Evolutionary conservation across 495 filamentous ascomycete genomes (phyloP).

Genomic region (Sphaerosporella brunnea): DNA sequence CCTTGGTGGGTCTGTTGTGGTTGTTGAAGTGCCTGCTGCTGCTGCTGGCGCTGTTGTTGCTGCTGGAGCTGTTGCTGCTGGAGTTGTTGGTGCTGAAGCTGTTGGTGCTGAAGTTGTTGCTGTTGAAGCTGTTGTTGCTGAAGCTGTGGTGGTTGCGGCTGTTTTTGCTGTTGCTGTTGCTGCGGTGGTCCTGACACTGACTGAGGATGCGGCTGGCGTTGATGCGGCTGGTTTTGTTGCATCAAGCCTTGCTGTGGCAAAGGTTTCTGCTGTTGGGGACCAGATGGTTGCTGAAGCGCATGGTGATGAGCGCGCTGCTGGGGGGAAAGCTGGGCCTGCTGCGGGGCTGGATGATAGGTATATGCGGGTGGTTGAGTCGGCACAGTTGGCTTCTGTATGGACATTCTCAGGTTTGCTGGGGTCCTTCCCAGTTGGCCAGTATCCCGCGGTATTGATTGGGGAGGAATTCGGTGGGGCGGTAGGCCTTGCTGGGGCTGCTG

Average conservation of each 20-base stretch:
- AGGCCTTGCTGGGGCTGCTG: slow-evolving; percentile 20
- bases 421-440: slow-evolving; percentile 1
- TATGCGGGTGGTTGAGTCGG: neutral
- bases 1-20: slow-evolving; percentile 16
- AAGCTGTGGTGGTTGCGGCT: slow-evolving; percentile 10
- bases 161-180: slow-evolving; percentile 7
- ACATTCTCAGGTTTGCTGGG: neutral
- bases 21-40: slow-evolving; percentile 12
- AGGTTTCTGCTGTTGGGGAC: slow-evolving; percentile 3
- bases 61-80: slow-evolving; percentile 11
- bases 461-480: neutral
- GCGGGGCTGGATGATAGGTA: neutral
- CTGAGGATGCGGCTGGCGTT: slow-evolving; percentile 5
- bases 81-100: slow-evolving; percentile 4
- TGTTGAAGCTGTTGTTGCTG: slow-evolving; percentile 22
- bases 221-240: slow-evolving; percentile 3
- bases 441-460: slow-evolving; percentile 4
- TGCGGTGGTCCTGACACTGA: neutral
- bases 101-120: slow-evolving; percentile 16
- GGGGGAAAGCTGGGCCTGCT: neutral
- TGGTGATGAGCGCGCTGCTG: neutral
- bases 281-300: slow-evolving; percentile 3
- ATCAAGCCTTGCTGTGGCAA: slow-evolving; percentile 4
- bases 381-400: slow-evolving; percentile 1
- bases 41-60: slow-evolving; percentile 18